Conservation (phyloP, 176 grass and related monocot species). For the Thinopyrum elongatum region DNA sequence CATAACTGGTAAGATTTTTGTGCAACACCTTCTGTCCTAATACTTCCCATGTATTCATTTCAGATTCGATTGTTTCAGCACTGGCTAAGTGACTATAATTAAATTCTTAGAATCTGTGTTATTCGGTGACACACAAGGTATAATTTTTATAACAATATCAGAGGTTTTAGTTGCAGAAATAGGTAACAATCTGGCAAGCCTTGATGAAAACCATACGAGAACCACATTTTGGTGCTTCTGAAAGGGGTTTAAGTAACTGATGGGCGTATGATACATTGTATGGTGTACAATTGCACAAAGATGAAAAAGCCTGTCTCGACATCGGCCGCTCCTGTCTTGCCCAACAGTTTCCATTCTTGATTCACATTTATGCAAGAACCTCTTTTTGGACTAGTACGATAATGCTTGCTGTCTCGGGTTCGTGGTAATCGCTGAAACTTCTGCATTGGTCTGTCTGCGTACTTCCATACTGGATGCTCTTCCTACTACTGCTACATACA, state of each 20-base stretch:
- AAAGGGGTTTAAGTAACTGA: background rate
- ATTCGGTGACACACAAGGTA: background rate
- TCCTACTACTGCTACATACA: background rate
- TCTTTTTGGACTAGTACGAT: background rate
- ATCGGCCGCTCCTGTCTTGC: background rate
- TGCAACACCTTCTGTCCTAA: background rate
- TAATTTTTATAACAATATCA: background rate
- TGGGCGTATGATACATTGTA: background rate
- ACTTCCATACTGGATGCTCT: background rate
- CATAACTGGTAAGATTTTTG: conserved; percentile 55
- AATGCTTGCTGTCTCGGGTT: background rate
- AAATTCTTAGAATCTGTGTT: background rate
- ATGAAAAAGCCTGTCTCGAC: background rate
- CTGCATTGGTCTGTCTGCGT: background rate
- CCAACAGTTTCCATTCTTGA: background rate
- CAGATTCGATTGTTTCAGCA: conserved; percentile 14
- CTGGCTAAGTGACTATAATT: background rate
- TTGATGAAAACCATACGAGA: background rate
- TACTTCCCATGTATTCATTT: background rate
- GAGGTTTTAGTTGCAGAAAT: background rate
- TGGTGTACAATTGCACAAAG: background rate
- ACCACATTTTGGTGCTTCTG: background rate
- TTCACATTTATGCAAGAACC: background rate
- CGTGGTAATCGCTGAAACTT: background rate
- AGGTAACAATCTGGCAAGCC: background rate